Evolutionary conservation across 768 basidiomycete genomes (phyloP), one percentile per base, ranked within the genome.

Genomic region (Lactarius evosmus): DNA sequence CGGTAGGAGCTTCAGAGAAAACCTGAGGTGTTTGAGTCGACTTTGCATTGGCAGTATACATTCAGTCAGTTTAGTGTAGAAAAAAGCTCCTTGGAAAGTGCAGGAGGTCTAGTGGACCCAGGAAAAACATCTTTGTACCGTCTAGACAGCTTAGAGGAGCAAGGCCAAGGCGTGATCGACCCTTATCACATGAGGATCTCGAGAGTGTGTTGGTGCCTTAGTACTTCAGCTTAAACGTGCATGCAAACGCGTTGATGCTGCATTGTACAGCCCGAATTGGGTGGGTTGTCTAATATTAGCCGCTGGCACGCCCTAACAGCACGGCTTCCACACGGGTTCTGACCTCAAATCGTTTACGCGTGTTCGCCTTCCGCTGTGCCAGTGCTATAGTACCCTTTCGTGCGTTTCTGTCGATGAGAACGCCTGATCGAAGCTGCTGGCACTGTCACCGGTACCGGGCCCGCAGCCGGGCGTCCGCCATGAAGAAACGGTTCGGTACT

Each of bases 1-100:
- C 38, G 51, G 32, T 56, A 9, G 61, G 59, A 41, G 40, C 49
- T 25, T 66, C 62, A 61, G 62, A 61, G 56, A 67, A 56, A 59
- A 50, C 49, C 56, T 62, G 64, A 56, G 51, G 62, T 40, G 33
- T 50, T 44, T 44, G 49, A 32, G 50, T 59, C 17, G 56, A 30
- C 16, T 34, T 27, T 16, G 46, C 36, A 14, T 46, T 12, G 56
- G 54, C 32, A 6, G 55, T 53, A n/a, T 55, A 58, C 68, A 58
- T 67, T 64, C 46, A 25, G 46, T 64, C 46, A 25, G 46, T 14
- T 25, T 6, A n/a, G 22, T 25, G 46, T 25, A 22, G 36, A 38
- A 0, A 38, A 0, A 38, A 16, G 16, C 36, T 38, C 65, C 29
- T 44, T 57, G 27, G 59, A 63, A 36, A 50, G 34, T 40, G 27